Conservation (phyloP, 495 filamentous ascomycete species). For the Penicillium verhagenii region DNA sequence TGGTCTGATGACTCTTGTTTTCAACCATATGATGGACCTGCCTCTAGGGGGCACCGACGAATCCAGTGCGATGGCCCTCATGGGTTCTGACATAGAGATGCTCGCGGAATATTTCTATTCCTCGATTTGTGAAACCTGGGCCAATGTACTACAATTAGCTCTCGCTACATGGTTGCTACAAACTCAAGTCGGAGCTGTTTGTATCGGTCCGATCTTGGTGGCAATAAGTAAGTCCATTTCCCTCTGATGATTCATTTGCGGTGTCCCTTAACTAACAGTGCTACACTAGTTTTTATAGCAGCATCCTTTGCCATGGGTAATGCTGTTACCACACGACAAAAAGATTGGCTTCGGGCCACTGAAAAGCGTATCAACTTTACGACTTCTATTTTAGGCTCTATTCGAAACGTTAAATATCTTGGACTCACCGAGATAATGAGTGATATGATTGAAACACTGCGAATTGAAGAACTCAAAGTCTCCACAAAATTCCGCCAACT, state of each 20-base stretch:
- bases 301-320: conserved; percentile 38
- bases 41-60: conserved; percentile 35
- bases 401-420: conserved; percentile 20
- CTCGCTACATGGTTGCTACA: conserved; percentile 55
- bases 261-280: background rate
- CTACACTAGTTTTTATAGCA: background rate
- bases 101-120: conserved; percentile 38
- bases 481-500: conserved; percentile 15
- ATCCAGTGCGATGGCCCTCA: conserved; percentile 52
- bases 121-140: conserved; percentile 53
- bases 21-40: conserved; percentile 35
- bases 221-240: conserved; percentile 36
- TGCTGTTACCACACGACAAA: conserved; percentile 44
- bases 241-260: background rate
- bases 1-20: conserved; percentile 50
- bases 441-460: conserved; percentile 6
- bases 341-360: conserved; percentile 52
- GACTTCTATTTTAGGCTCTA: conserved; percentile 15
- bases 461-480: conserved; percentile 13
- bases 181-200: conserved; percentile 46
- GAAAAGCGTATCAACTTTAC: conserved; percentile 52
- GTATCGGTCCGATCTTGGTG: conserved; percentile 49
- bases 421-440: conserved; percentile 17
- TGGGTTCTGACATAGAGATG: conserved; percentile 57
- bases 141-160: conserved; percentile 51